phyloP scores from a whole-genome alignment of 176 grass and related monocot genomes.

The Triticum aestivum region DNA sequence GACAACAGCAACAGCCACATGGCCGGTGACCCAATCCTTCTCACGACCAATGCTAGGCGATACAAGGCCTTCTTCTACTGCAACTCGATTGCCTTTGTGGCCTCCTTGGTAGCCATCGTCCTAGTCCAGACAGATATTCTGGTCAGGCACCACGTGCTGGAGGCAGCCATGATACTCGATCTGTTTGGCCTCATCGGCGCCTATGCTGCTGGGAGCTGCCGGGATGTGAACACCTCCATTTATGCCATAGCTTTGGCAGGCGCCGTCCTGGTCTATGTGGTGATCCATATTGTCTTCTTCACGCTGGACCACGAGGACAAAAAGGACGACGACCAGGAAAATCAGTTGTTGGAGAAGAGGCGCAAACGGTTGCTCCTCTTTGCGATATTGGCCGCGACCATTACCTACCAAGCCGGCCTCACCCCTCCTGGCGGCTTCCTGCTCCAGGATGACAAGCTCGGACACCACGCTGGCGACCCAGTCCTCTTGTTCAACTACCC shows the following conservation, averaged over 20 bases:
- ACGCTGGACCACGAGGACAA: slow-evolving; percentile 4
- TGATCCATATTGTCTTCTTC: slow-evolving; percentile 43
- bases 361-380: slow-evolving; percentile 43
- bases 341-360: neutral
- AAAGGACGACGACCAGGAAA: neutral
- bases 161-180: slow-evolving; percentile 40
- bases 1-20: neutral
- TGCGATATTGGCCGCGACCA: slow-evolving; percentile 37
- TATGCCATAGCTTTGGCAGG: slow-evolving; percentile 35
- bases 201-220: slow-evolving; percentile 42
- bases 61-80: slow-evolving; percentile 56
- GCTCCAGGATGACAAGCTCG: neutral
- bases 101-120: slow-evolving; percentile 42
- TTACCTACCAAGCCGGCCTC: slow-evolving; percentile 57
- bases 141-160: neutral
- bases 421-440: slow-evolving; percentile 48
- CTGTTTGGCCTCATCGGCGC: slow-evolving; percentile 44
- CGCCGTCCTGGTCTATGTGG: slow-evolving; percentile 24
- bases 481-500: slow-evolving; percentile 27
- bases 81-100: slow-evolving; percentile 45
- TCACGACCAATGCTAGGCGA: neutral
- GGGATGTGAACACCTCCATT: slow-evolving; percentile 22
- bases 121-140: neutral
- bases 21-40: slow-evolving; percentile 33
- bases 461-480: slow-evolving; percentile 13